phyloP scores from a whole-genome alignment of 1,139 yeast species.

The Candida labiduridarum region DNA sequence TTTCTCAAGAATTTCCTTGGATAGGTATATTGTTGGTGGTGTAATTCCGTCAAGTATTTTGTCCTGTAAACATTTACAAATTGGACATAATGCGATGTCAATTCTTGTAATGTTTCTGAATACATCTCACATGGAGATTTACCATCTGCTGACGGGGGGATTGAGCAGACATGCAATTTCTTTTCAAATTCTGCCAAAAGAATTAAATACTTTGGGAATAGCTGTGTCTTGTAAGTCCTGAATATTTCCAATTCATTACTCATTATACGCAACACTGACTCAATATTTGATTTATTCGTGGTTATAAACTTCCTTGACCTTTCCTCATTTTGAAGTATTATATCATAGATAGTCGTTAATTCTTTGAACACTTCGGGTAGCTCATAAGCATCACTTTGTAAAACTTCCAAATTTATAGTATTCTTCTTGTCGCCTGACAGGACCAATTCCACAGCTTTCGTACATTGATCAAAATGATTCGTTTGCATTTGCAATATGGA shows the following conservation, averaged over 20 bases:
- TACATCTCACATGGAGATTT: conserved; percentile 26
- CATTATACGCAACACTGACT: conserved; percentile 17
- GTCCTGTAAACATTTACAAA: conserved; percentile 37
- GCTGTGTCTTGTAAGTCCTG: conserved; percentile 26
- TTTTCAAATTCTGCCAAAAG: conserved; percentile 23
- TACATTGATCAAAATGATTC: conserved; percentile 80
- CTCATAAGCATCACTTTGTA: conserved; percentile 38
- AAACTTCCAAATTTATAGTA: conserved; percentile 30
- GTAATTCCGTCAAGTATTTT: conserved; percentile 42
- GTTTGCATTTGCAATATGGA: conserved; percentile 70
- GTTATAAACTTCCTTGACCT: conserved; percentile 31
- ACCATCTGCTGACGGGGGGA: conserved; percentile 13
- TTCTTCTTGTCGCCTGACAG: conserved; percentile 5
- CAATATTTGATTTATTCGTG: conserved; percentile 21
- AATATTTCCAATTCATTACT: conserved; percentile 22
- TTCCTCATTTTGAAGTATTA: conserved; percentile 37
- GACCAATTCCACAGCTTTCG: conserved; percentile 33
- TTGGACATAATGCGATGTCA: conserved; percentile 40
- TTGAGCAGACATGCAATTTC: conserved; percentile 18
- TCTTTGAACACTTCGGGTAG: conserved; percentile 34
- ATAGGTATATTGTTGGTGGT: conserved; percentile 42
- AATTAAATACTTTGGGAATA: conserved; percentile 28
- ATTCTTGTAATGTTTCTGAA: conserved; percentile 30
- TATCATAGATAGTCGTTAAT: conserved; percentile 37
- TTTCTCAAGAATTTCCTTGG: conserved; percentile 39